Percentiles rank a stretch among this genome's conserved stretches.
Evolutionary conservation across 2,329 filamentous ascomycete species (phyloP).

Genomic region (Claviceps pusilla): DNA sequence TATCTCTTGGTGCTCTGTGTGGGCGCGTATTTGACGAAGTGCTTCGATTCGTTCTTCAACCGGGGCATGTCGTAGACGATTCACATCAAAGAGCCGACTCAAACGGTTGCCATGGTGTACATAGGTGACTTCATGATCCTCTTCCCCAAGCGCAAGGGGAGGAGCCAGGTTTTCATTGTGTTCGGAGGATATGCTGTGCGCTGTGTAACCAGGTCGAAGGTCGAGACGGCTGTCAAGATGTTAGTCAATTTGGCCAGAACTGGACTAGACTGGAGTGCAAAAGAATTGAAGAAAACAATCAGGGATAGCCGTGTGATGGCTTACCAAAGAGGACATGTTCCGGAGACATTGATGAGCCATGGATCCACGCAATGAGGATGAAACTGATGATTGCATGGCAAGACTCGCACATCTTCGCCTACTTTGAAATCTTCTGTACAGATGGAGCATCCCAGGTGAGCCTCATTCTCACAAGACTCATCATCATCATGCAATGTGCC

Average conservation of each 20-base stretch:
- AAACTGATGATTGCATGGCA: conserved; percentile 54
- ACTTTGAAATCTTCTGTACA: conserved; percentile 55
- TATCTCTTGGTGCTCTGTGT: conserved; percentile 11
- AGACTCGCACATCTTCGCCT: conserved; percentile 51
- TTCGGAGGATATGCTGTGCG: conserved; percentile 7
- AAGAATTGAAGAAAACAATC: background rate
- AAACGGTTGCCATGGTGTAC: conserved; percentile 26
- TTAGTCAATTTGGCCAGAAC: background rate
- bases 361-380: conserved; percentile 55
- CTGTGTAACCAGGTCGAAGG: conserved; percentile 26
- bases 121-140: conserved; percentile 18
- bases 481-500: background rate
- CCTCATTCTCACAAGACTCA: conserved; percentile 10
- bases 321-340: conserved; percentile 55
- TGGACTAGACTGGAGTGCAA: background rate
- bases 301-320: conserved; percentile 12
- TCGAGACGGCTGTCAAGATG: conserved; percentile 33
- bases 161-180: conserved; percentile 20
- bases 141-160: conserved; percentile 25
- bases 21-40: conserved; percentile 29
- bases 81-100: conserved; percentile 40
- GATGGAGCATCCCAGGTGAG: conserved; percentile 46
- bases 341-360: conserved; percentile 55
- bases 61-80: conserved; percentile 41
- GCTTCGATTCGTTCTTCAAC: conserved; percentile 48